phyloP scores from a whole-genome alignment of 371 early-diverging fungal species.

The Zancudomyces culisetae region DNA sequence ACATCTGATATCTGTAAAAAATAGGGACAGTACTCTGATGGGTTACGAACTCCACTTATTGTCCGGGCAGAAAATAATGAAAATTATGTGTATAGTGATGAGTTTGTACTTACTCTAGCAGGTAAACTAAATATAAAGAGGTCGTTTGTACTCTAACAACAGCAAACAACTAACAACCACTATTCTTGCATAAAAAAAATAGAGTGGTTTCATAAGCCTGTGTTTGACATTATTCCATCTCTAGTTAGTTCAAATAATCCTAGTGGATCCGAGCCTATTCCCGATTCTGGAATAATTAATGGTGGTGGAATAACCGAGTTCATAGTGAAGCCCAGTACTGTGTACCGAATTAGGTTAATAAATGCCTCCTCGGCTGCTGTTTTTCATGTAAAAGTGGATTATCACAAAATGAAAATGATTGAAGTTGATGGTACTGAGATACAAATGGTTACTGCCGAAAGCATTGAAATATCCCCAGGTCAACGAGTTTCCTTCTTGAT shows the following conservation, averaged over 20 bases:
- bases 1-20: not conserved
- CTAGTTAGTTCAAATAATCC: conserved; percentile 21
- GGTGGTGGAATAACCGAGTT: conserved; percentile 5
- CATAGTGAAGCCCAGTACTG: conserved; percentile 46
- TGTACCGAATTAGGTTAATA: conserved; percentile 65
- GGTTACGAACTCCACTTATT: conserved; percentile 52
- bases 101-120: conserved; percentile 33
- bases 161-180: not conserved
- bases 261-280: conserved; percentile 19
- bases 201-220: conserved; percentile 7
- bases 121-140: conserved; percentile 27
- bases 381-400: conserved; percentile 58
- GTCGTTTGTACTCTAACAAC: not conserved
- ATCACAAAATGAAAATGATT: conserved; percentile 53
- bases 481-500: conserved; percentile 53
- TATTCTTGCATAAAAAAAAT: conserved; percentile 12
- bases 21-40: conserved; percentile 57
- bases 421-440: conserved; percentile 50
- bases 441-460: conserved; percentile 19
- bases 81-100: conserved; percentile 39
- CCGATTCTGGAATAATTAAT: conserved; percentile 12
- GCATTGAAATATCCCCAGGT: conserved; percentile 37
- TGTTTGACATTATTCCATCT: conserved; percentile 5
- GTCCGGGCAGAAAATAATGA: conserved; percentile 38
- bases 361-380: conserved; percentile 52